Conservation (phyloP, 352 stramenopile genomes). For the Phytophthora pinifolia region DNA sequence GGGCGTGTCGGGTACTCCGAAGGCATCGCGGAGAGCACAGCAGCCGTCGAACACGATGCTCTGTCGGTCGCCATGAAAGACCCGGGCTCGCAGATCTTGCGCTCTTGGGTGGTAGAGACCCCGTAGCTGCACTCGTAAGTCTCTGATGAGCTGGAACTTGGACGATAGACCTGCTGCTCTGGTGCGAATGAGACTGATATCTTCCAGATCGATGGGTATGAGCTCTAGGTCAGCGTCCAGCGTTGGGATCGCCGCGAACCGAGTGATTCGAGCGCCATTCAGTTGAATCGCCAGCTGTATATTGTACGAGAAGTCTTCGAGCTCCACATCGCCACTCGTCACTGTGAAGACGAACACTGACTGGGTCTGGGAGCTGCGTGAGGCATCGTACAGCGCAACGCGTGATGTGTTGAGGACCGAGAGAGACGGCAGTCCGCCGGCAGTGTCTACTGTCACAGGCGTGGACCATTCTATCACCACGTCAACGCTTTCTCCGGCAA, state of each 20-base stretch:
- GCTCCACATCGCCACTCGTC: slow-evolving; percentile 4
- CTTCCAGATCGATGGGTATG: slow-evolving; percentile 21
- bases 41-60: slow-evolving; percentile 51
- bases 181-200: slow-evolving; percentile 23
- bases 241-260: slow-evolving; percentile 30
- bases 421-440: slow-evolving; percentile 35
- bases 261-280: slow-evolving; percentile 54
- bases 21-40: slow-evolving; percentile 39
- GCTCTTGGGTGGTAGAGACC: slow-evolving; percentile 72
- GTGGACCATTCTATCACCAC: slow-evolving; percentile 62
- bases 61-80: slow-evolving; percentile 52
- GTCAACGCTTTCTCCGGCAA: slow-evolving; percentile 62
- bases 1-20: slow-evolving; percentile 41
- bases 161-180: slow-evolving; percentile 42
- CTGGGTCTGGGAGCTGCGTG: slow-evolving; percentile 35
- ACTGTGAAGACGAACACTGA: slow-evolving; percentile 62
- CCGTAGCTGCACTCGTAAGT: slow-evolving; percentile 51
- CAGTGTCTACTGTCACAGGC: slow-evolving; percentile 38
- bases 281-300: slow-evolving; percentile 38
- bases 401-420: slow-evolving; percentile 39
- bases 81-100: slow-evolving; percentile 42
- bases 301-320: slow-evolving; percentile 57
- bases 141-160: slow-evolving; percentile 58
- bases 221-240: slow-evolving; percentile 49
- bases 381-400: slow-evolving; percentile 39